A percentile compares a stretch with the other conserved stretches of the same genome.
Evolutionary conservation across 2,329 filamentous ascomycete genomes (phyloP).

Genomic region (Fusarium sp.): DNA sequence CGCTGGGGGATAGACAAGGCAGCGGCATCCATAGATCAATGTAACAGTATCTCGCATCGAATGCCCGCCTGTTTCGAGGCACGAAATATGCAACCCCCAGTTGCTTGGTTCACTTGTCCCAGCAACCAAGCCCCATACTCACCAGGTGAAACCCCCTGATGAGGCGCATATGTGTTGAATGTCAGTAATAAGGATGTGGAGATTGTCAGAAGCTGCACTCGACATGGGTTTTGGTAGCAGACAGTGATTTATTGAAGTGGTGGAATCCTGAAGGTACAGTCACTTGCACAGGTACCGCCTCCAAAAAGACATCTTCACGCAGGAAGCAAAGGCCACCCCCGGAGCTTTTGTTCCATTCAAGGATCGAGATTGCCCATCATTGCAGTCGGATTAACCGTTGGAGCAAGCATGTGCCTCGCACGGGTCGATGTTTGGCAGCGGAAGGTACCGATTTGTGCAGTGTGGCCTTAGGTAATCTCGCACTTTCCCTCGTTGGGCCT

Average conservation of each 20-base stretch:
- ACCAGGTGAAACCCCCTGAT: neutral
- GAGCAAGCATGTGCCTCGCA: constrained; percentile 25
- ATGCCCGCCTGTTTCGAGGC: constrained; percentile 7
- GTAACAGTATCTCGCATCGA: constrained; percentile 41
- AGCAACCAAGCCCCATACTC: neutral
- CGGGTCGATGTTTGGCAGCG: constrained; percentile 16
- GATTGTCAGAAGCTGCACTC: neutral
- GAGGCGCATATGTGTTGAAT: neutral
- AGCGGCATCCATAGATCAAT: constrained; percentile 42
- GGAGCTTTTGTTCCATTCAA: constrained; percentile 38
- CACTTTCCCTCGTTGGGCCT: constrained; percentile 33
- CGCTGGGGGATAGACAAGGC: constrained; percentile 34
- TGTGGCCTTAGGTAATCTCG: constrained; percentile 17
- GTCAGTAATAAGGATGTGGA: neutral
- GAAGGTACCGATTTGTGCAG: constrained; percentile 1
- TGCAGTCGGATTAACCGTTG: constrained; percentile 10
- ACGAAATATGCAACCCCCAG: neutral
- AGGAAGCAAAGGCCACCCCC: neutral
- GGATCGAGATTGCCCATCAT: constrained; percentile 26
- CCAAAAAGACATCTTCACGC: neutral
- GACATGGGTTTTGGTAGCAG: neutral
- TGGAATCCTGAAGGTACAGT: neutral
- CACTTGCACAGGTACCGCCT: neutral
- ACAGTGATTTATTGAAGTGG: neutral
- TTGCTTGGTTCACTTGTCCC: neutral